Evolutionary conservation across 805 yeast species (phyloP).

Genomic region (Pichia deserticola): DNA sequence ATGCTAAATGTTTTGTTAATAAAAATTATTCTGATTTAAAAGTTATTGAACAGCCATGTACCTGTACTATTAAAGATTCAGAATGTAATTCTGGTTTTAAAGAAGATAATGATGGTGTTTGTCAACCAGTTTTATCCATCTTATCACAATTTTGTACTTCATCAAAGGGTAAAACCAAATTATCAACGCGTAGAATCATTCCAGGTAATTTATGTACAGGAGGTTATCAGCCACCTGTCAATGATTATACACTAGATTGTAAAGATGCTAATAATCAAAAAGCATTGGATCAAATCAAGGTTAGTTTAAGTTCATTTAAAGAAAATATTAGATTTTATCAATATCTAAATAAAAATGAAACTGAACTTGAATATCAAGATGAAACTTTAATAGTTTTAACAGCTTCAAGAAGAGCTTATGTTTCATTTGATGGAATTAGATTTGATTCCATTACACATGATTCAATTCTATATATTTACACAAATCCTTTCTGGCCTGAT

Average conservation of each 20-base stretch:
- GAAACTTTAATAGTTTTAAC: constrained; percentile 64
- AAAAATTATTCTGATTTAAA: constrained; percentile 40
- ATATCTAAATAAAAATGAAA: constrained; percentile 50
- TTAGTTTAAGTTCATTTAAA: constrained; percentile 37
- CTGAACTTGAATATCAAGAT: constrained; percentile 33
- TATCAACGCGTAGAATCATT: constrained; percentile 20
- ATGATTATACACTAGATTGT: constrained; percentile 32
- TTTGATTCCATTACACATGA: constrained; percentile 30
- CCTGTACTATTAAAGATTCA: constrained; percentile 57
- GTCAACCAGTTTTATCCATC: constrained; percentile 32
- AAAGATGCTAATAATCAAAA: constrained; percentile 20
- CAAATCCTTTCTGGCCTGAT: constrained; percentile 52
- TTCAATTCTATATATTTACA: constrained; percentile 42
- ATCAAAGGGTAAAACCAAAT: constrained; percentile 13
- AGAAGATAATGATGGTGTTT: constrained; percentile 32
- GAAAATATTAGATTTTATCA: constrained; percentile 49
- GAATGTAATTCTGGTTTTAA: constrained; percentile 58
- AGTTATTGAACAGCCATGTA: constrained; percentile 47
- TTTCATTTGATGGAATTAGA: constrained; percentile 68
- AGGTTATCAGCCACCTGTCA: constrained; percentile 15
- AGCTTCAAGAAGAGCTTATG: constrained; percentile 40
- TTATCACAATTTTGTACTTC: constrained; percentile 19
- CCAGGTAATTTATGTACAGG: constrained; percentile 24
- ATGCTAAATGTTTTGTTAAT: constrained; percentile 55
- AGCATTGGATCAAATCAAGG: constrained; percentile 25